Base-by-base conservation (phyloP, 495 filamentous ascomycete genomes). In the Trichoderma asperelloides region DNA sequence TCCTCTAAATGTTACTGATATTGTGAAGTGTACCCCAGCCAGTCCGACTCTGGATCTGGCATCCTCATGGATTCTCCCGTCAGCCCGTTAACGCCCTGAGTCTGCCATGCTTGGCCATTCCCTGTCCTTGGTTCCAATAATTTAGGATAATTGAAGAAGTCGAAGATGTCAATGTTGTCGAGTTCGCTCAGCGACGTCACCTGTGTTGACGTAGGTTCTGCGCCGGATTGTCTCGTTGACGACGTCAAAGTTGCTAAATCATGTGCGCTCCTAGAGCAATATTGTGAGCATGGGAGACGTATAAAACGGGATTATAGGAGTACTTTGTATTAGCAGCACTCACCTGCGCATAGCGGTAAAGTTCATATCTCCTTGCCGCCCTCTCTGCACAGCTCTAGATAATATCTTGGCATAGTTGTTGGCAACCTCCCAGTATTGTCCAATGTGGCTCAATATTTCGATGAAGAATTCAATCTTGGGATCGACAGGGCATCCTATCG, bases 161-260 rank as follows among this genome's bases (percentile, higher is more conserved):
- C 87, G 70, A 91, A 91, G 5, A 91, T 86, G 70, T 91, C 88
- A 21, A 91, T 78, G 69, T 90, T 90, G 69, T 91, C 89, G 23
- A 91, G 76, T 43, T 91, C 87, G 72, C 88, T 87, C 3, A 86
- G 82, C 3, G 80, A 85, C 13, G 82, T 82, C 67, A 79, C 88
- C 25, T 81, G 74, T 7, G 78, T 78, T 7, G 75, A 65, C 2
- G 69, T 70, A 73, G 68, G 66, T 71, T 75, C 23, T 62, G 70
- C 41, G 69, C 71, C 30, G 2, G 51, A 40, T 16, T 51, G 41
- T 25, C 63, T 16, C 11, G n/a, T 65, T n/a, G 27, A 45, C 8
- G 64, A 45, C 7, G 64, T 65, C 39, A 65, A 23, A 11, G 16
- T 65, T 30, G 43, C 43, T 12, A 65, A 6, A 39, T 65, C 64